These are phyloP conservation scores for Hymenoscyphus occultus DNA, from an alignment of 2,329 filamentous ascomycete genomes.

Conservation along the genomic window DNA sequence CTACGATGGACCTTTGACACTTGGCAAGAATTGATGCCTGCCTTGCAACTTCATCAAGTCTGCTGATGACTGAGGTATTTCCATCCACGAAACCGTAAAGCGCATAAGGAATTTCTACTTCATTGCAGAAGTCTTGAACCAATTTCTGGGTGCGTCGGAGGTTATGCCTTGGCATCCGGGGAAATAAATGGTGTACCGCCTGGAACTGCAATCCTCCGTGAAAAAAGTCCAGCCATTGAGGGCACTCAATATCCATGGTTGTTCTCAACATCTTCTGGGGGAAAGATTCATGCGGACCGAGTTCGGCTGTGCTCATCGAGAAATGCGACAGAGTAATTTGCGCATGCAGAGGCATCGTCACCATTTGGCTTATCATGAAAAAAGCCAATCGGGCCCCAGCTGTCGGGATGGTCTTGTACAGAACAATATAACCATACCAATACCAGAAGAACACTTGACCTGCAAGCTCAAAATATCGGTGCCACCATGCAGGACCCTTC, in stretches of 20 bases:
- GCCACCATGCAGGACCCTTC: constrained; percentile 78
- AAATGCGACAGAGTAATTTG: constrained; percentile 93
- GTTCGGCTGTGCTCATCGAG: constrained; percentile 85
- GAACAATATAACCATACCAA: constrained; percentile 79
- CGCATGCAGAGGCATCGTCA: constrained; percentile 78
- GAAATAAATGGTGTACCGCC: constrained; percentile 82
- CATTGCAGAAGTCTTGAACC: constrained; percentile 76
- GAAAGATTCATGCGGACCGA: constrained; percentile 82
- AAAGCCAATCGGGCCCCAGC: constrained; percentile 69
- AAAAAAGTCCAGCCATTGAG: constrained; percentile 83
- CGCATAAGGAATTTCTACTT: constrained; percentile 80
- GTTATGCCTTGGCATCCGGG: constrained; percentile 81
- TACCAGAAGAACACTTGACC: constrained; percentile 81
- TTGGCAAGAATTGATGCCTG: constrained; percentile 76
- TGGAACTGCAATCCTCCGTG: constrained; percentile 90
- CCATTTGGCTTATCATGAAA: constrained; percentile 75
- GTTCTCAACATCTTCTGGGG: constrained; percentile 88
- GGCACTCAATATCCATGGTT: constrained; percentile 91
- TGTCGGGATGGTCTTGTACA: constrained; percentile 70
- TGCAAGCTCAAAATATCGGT: constrained; percentile 72
- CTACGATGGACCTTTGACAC: constrained; percentile 55
- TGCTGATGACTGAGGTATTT: constrained; percentile 75
- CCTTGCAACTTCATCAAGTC: constrained; percentile 73
- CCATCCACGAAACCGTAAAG: constrained; percentile 82
- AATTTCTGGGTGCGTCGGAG: constrained; percentile 70